phyloP scores from a whole-genome alignment of 1,284 basidiomycete species.

The Sutorius eximius region DNA sequence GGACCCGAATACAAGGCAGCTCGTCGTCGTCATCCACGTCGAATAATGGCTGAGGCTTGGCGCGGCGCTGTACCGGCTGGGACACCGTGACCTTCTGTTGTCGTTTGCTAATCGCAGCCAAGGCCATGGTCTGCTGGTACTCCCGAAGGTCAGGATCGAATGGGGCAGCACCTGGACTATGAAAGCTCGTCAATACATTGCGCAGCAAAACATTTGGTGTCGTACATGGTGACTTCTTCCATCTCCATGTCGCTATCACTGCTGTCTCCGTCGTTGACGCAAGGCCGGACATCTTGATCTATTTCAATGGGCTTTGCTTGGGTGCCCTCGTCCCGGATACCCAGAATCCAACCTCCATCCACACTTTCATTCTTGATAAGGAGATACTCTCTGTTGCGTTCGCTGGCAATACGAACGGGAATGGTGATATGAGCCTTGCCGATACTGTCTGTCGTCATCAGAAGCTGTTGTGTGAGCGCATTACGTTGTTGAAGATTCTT shows the following conservation, averaged over 20 bases:
- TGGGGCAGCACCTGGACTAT: slow-evolving; percentile 35
- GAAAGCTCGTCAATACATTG: slow-evolving; percentile 19
- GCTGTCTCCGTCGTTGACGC: slow-evolving; percentile 41
- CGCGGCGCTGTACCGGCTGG: slow-evolving; percentile 34
- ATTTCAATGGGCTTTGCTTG: slow-evolving; percentile 87
- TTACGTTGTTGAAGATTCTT: slow-evolving; percentile 89
- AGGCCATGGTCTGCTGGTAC: slow-evolving; percentile 63
- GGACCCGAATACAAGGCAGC: slow-evolving; percentile 18
- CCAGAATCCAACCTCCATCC: slow-evolving; percentile 92
- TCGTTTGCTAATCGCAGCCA: slow-evolving; percentile 63
- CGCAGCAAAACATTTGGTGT: slow-evolving; percentile 6
- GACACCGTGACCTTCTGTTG: slow-evolving; percentile 39
- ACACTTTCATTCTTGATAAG: slow-evolving; percentile 86
- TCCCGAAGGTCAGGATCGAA: slow-evolving; percentile 69
- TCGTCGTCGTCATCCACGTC: slow-evolving; percentile 53
- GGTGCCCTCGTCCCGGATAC: slow-evolving; percentile 79
- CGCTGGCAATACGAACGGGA: slow-evolving; percentile 90
- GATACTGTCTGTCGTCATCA: slow-evolving; percentile 91
- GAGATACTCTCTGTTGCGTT: slow-evolving; percentile 92
- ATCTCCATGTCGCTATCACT: slow-evolving; percentile 66
- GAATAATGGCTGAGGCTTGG: slow-evolving; percentile 52
- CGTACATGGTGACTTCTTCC: slow-evolving; percentile 76
- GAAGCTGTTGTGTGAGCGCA: slow-evolving; percentile 89
- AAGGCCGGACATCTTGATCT: slow-evolving; percentile 50
- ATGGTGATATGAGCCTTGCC: slow-evolving; percentile 88